Percentiles rank a stretch among this genome's conserved stretches.
These are phyloP conservation scores for Stygiomarasmius scandens DNA, from an alignment of 1,284 basidiomycete genomes.

Conservation along the genomic window DNA sequence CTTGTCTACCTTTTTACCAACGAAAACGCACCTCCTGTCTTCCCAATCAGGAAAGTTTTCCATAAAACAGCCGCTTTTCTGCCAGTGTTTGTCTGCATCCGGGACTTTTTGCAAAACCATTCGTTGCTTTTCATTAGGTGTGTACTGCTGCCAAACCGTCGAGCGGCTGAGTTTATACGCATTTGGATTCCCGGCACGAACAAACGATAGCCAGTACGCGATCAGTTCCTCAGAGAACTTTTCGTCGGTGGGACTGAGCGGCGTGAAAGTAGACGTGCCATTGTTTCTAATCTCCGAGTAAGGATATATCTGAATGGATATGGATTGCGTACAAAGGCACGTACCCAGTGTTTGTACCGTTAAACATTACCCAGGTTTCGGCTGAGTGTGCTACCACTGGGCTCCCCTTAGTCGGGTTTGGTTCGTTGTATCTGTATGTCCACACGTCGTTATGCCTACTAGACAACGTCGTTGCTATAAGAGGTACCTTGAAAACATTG, in stretches of 20 bases:
- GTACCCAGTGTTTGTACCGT: constrained; percentile 58
- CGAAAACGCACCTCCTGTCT: constrained; percentile 4
- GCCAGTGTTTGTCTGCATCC: constrained; percentile 13
- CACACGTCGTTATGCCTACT: constrained; percentile 17
- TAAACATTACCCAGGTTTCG: constrained; percentile 69
- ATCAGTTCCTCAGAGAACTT: constrained; percentile 57
- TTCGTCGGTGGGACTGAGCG: constrained; percentile 40
- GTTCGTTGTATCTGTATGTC: constrained; percentile 45
- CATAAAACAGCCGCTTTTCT: constrained; percentile 1
- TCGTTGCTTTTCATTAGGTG: constrained; percentile 27
- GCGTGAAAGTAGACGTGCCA: constrained; percentile 44
- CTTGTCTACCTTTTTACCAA: constrained; percentile 3
- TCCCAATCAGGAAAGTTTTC: background rate
- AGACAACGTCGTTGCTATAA: constrained; percentile 45
- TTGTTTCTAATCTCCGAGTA: constrained; percentile 38
- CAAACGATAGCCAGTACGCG: constrained; percentile 64
- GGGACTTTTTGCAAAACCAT: constrained; percentile 49
- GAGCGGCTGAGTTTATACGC: constrained; percentile 49
- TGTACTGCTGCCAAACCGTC: constrained; percentile 45
- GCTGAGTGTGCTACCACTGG: constrained; percentile 47
- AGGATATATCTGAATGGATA: too few relatives aligned
- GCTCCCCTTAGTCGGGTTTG: constrained; percentile 42
- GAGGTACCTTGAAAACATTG: constrained; percentile 40
- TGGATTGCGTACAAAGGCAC: too few relatives aligned
- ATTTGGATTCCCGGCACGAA: constrained; percentile 53